These are phyloP conservation scores for Datura wrightii DNA, from an alignment of 257 asterid species.

Conservation along the genomic window DNA sequence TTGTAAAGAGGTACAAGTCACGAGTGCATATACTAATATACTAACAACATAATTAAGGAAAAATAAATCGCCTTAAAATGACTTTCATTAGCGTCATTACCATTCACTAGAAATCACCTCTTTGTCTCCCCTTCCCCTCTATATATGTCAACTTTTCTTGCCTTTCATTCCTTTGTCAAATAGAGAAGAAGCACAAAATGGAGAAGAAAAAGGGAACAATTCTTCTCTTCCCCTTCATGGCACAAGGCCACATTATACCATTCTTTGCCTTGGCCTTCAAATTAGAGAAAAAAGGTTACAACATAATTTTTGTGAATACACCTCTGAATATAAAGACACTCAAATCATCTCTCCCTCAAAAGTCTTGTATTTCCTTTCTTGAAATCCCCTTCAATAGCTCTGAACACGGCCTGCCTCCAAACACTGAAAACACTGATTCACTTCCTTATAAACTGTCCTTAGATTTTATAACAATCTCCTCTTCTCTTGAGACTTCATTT, in stretches of 20 bases:
- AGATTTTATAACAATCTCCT: constrained; percentile 47
- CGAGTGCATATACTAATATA: neutral
- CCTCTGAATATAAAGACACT: constrained; percentile 58
- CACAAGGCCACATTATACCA: constrained; percentile 43
- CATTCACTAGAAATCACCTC: neutral
- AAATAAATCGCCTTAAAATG: neutral
- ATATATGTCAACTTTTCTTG: constrained; percentile 15
- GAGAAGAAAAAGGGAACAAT: constrained; percentile 25
- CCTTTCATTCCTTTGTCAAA: neutral
- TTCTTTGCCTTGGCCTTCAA: constrained; percentile 37
- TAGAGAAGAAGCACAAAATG: neutral
- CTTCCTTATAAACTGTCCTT: constrained; percentile 48
- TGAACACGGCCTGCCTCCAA: constrained; percentile 63
- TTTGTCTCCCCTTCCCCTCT: neutral
- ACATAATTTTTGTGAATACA: constrained; percentile 41
- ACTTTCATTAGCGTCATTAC: neutral
- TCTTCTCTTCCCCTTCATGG: constrained; percentile 40
- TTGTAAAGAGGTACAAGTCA: too few species aligned
- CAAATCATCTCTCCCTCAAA: constrained; percentile 37
- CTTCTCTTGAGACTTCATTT: constrained; percentile 43
- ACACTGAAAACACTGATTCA: constrained; percentile 52
- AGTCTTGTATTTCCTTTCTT: constrained; percentile 42
- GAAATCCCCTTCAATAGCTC: constrained; percentile 58
- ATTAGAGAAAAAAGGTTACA: constrained; percentile 27
- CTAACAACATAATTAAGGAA: neutral